Base-by-base conservation (phyloP, 352 stramenopile species). In the Phytophthora quininea region DNA sequence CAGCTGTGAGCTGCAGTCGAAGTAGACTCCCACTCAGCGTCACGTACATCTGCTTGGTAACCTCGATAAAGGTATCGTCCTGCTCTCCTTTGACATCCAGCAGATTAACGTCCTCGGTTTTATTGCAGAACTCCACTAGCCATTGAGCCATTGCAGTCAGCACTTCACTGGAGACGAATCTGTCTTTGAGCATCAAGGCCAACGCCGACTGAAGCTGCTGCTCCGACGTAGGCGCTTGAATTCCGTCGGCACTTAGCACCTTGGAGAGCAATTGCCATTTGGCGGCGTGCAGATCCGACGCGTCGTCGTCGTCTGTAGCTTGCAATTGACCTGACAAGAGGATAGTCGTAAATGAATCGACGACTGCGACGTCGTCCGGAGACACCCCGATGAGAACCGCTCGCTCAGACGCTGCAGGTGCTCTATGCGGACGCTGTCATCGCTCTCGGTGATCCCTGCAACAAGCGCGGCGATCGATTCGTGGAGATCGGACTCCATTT, bases 21-120 rank as follows among this genome's bases (percentile, higher is more conserved):
- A 73, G 49, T 43, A 46, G 35, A 31, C 70, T 49, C 38, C 51
- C 62, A 0, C 38, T n/a, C 9, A 91, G 64, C 37, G 80, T 91
- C 66, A 91, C 83, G 58, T 92, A 93, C 53, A 91, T 80, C 49
- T 93, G 86, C 71, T 92, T 91, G 43, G 89, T 43, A 14, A 92
- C 54, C n/a, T 84, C 68, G 27, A 90, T 32, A 15, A 67, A 82
- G 14, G 67, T 64, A 14, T 14, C 61, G 4, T 56, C 50, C 9
- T 73, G 53, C 11, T 73, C 62, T 38, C 46, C 47, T 5, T 64
- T 48, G 1, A 72, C 35, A 8, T 54, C 40, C 40, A 86, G 32
- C 1, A 85, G 15, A 40, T 58, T 58, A 9, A 1, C 27, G 27
- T 37, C 5, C 6, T 9, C 43, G 8, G 12, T 43, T 10, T 48